These are phyloP conservation scores for Neurospora sp. DNA, from an alignment of 495 filamentous ascomycete genomes.

Conservation along the genomic window DNA sequence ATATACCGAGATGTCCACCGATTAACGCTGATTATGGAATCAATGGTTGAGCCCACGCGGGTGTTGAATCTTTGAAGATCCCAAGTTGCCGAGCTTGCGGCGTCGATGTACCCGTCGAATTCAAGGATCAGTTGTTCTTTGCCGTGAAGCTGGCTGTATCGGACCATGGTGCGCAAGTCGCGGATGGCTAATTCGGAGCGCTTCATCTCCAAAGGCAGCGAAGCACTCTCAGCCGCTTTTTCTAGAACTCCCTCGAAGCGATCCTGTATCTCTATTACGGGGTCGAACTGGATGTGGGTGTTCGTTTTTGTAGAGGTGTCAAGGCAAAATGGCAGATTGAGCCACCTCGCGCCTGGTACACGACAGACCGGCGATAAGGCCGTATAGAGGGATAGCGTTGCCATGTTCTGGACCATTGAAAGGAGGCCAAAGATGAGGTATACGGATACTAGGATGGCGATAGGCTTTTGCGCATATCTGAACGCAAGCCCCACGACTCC, in stretches of 20 bases:
- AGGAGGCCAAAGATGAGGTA: constrained; percentile 40
- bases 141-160: constrained; percentile 28
- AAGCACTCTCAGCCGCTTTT: constrained; percentile 44
- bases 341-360: constrained; percentile 47
- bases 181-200: constrained; percentile 60
- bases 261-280: constrained; percentile 54
- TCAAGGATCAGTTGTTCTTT: constrained; percentile 56
- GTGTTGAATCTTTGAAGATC: constrained; percentile 59
- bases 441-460: constrained; percentile 43
- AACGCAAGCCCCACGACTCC: constrained; percentile 41
- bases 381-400: constrained; percentile 36
- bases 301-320: constrained; percentile 10
- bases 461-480: constrained; percentile 39
- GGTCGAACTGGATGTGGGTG: constrained; percentile 47
- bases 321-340: constrained; percentile 52
- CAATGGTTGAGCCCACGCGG: constrained; percentile 56
- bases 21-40: constrained; percentile 53
- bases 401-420: constrained; percentile 40
- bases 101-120: constrained; percentile 56
- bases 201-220: constrained; percentile 60
- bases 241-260: constrained; percentile 57
- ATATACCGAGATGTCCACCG: constrained; percentile 56
- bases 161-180: constrained; percentile 58
- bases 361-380: constrained; percentile 54
- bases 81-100: constrained; percentile 41